Conservation (phyloP, 257 asterid genomes). For the Penstemon davidsonii region DNA sequence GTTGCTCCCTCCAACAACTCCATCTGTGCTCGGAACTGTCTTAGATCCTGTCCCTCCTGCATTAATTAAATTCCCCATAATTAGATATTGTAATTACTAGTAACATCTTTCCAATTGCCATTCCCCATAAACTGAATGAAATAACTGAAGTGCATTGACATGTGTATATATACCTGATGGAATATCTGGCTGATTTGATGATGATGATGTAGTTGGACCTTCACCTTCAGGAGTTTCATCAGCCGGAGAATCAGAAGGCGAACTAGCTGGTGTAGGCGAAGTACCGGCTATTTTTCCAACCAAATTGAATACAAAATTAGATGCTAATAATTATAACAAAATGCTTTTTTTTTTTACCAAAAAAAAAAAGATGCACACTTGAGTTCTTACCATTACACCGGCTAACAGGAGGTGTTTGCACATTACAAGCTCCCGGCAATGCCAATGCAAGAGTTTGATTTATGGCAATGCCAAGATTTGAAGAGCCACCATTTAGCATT, state of each 20-base stretch:
- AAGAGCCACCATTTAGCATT: conserved; percentile 43
- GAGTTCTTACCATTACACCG: conserved; percentile 24
- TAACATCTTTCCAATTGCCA: background rate
- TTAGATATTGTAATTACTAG: background rate
- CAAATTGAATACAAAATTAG: no score
- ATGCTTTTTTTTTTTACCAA: no score
- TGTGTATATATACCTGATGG: conserved; percentile 36
- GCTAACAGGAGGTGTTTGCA: conserved; percentile 52
- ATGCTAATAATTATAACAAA: no score
- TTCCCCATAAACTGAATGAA: background rate
- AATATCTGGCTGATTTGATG: conserved; percentile 18
- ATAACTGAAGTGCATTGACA: background rate
- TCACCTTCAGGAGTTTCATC: conserved; percentile 24
- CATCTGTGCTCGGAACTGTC: conserved; percentile 15
- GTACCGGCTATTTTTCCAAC: conserved; percentile 19
- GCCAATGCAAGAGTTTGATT: conserved; percentile 60
- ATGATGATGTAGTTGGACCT: conserved; percentile 28
- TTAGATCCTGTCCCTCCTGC: conserved; percentile 27
- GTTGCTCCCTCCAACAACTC: conserved; percentile 38
- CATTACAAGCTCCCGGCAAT: conserved; percentile 50
- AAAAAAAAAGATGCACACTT: no score
- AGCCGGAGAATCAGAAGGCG: conserved; percentile 15
- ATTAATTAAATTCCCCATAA: no score
- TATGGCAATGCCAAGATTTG: conserved; percentile 39
- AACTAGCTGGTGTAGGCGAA: conserved; percentile 34